A percentile compares a stretch with the other conserved stretches of the same genome.
Conservation (phyloP, 129 eudicot species). For the Artemisia annua region DNA sequence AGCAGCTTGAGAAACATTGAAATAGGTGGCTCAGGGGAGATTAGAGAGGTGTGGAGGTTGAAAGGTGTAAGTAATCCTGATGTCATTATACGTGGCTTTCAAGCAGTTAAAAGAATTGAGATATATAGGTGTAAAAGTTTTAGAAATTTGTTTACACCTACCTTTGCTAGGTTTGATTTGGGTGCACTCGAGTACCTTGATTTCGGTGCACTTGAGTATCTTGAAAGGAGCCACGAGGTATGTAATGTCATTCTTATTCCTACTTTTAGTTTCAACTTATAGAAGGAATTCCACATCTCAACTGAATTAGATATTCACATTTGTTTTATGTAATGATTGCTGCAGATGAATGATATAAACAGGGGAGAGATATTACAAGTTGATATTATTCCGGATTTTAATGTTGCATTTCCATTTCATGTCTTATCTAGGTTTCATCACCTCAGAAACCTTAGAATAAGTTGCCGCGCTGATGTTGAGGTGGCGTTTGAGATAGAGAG, state of each 20-base stretch:
- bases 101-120: too few relatives aligned
- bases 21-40: too few relatives aligned
- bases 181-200: neutral
- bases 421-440: neutral
- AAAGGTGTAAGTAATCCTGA: neutral
- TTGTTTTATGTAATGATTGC: neutral
- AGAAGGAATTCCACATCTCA: too few relatives aligned
- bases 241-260: neutral
- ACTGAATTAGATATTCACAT: too few relatives aligned
- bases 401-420: neutral
- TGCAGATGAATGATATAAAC: too few relatives aligned
- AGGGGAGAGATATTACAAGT: neutral
- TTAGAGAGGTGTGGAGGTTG: neutral
- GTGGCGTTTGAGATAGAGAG: conserved; percentile 7
- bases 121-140: neutral
- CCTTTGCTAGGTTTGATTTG: neutral
- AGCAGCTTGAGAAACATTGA: neutral
- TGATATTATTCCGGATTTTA: neutral
- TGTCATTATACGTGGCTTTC: too few relatives aligned
- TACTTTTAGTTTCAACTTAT: too few relatives aligned
- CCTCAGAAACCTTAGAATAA: neutral
- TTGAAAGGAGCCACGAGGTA: neutral
- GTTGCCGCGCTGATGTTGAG: neutral
- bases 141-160: neutral
- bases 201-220: neutral